A percentile compares a stretch with the other conserved stretches of the same genome.
These are phyloP conservation scores for Rhodotorula glutinis DNA, from an alignment of 1,284 basidiomycete species.

Conservation along the genomic window DNA sequence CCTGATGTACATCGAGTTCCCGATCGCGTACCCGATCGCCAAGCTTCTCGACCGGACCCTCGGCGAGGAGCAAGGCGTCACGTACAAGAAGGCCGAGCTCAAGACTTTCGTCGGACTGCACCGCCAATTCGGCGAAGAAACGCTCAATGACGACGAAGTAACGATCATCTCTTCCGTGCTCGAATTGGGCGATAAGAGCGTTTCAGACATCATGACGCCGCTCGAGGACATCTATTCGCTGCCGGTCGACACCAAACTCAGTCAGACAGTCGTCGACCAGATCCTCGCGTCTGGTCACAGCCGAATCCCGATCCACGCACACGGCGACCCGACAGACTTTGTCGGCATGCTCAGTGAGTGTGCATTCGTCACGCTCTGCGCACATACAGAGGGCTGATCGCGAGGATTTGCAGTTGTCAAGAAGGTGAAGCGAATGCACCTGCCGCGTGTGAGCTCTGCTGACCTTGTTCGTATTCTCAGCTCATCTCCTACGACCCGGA, in stretches of 20 bases:
- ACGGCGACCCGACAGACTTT: conserved; percentile 70
- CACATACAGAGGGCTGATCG: too few relatives aligned
- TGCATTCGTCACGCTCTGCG: too few relatives aligned
- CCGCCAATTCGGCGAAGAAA: conserved; percentile 59
- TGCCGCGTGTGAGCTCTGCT: neutral
- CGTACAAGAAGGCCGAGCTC: conserved; percentile 43
- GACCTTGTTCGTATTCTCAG: conserved; percentile 38
- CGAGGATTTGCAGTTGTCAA: conserved; percentile 56
- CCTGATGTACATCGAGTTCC: conserved; percentile 54
- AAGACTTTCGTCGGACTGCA: conserved; percentile 68
- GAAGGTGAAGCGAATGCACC: conserved; percentile 42
- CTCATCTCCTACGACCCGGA: conserved; percentile 87
- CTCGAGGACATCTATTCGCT: conserved; percentile 72
- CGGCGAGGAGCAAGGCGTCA: conserved; percentile 59
- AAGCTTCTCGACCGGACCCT: conserved; percentile 77
- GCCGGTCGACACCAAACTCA: conserved; percentile 70
- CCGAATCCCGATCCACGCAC: conserved; percentile 84
- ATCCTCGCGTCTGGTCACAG: conserved; percentile 68
- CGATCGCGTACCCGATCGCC: conserved; percentile 82
- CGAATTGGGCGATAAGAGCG: conserved; percentile 53
- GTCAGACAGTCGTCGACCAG: conserved; percentile 76
- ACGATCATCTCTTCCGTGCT: conserved; percentile 71
- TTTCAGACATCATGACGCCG: conserved; percentile 54
- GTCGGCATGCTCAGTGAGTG: conserved; percentile 70
- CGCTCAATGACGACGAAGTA: conserved; percentile 68